phyloP scores from a whole-genome alignment of 2,329 filamentous ascomycete genomes.

The Cadophora luteo-olivacea region DNA sequence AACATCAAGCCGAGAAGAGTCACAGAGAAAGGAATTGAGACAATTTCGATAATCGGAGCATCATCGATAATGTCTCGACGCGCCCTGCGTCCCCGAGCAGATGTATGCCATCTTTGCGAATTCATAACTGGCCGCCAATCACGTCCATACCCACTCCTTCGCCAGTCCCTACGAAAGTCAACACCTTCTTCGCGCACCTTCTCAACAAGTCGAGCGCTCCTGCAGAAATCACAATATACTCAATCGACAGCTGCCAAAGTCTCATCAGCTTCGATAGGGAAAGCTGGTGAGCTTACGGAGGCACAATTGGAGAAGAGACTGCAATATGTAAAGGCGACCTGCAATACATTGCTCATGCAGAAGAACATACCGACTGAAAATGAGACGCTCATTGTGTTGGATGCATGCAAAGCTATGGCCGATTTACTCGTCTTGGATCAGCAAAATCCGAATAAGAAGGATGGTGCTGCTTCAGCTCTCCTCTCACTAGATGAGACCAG shows the following conservation, averaged over 20 bases:
- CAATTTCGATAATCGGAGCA: background rate
- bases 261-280: slow-evolving; percentile 1
- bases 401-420: slow-evolving; percentile 37
- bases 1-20: slow-evolving; percentile 22
- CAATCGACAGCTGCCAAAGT: slow-evolving; percentile 3
- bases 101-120: slow-evolving; percentile 54
- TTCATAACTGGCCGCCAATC: slow-evolving; percentile 40
- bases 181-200: slow-evolving; percentile 32
- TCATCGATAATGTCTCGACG: slow-evolving; percentile 49
- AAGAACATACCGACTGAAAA: slow-evolving; percentile 37
- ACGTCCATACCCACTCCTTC: slow-evolving; percentile 1
- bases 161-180: slow-evolving; percentile 25
- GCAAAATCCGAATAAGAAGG: slow-evolving; percentile 29
- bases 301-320: slow-evolving; percentile 35
- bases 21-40: slow-evolving; percentile 15
- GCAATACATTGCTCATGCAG: slow-evolving; percentile 34
- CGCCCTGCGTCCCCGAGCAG: slow-evolving; percentile 41
- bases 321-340: slow-evolving; percentile 32
- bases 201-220: slow-evolving; percentile 31
- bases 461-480: slow-evolving; percentile 58
- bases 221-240: slow-evolving; percentile 24
- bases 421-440: slow-evolving; percentile 37
- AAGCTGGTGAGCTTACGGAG: slow-evolving; percentile 24
- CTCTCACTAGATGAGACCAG: slow-evolving; percentile 51
- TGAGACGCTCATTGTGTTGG: slow-evolving; percentile 32